Evolutionary conservation across 805 yeast genomes (phyloP).

Genomic region (Candida montana): DNA sequence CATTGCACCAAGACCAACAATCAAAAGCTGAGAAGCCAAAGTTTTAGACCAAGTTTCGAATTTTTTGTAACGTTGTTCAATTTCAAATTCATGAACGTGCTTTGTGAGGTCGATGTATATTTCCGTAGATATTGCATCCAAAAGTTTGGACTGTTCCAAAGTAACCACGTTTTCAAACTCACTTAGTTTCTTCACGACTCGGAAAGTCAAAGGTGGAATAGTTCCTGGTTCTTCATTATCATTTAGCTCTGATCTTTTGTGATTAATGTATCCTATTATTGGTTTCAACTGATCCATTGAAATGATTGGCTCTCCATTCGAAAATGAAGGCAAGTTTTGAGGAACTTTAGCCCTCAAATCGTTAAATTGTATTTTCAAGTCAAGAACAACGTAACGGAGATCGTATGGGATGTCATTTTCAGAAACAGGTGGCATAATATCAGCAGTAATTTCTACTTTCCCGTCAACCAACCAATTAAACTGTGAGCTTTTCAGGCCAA

Average conservation of each 20-base stretch:
- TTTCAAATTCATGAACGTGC: conserved; percentile 50
- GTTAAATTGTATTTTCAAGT: conserved; percentile 57
- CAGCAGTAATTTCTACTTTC: conserved; percentile 63
- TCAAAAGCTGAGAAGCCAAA: conserved; percentile 50
- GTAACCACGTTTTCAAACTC: conserved; percentile 36
- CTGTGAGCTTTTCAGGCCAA: conserved; percentile 29
- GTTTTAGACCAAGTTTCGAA: conserved; percentile 53
- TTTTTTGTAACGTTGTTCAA: conserved; percentile 38
- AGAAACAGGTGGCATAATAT: conserved; percentile 61
- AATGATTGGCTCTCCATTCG: conserved; percentile 52
- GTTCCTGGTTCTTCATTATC: conserved; percentile 20
- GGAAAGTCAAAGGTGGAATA: conserved; percentile 30
- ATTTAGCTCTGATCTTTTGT: conserved; percentile 25
- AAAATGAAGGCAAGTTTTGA: conserved; percentile 40
- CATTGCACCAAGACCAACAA: conserved; percentile 56
- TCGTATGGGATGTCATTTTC: conserved; percentile 20
- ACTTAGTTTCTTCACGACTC: conserved; percentile 42
- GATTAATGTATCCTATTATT: conserved; percentile 56
- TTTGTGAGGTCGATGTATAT: conserved; percentile 51
- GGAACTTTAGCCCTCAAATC: conserved; percentile 58
- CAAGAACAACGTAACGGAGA: conserved; percentile 57
- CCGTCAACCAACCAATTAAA: conserved; percentile 74
- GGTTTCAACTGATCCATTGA: conserved; percentile 56
- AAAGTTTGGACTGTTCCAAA: conserved; percentile 38
- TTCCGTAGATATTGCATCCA: conserved; percentile 50